Percentiles rank a stretch among this genome's conserved stretches.
These are phyloP conservation scores for Trichosanthes cucumerina DNA, from an alignment of 306 rosid species.

Conservation along the genomic window DNA sequence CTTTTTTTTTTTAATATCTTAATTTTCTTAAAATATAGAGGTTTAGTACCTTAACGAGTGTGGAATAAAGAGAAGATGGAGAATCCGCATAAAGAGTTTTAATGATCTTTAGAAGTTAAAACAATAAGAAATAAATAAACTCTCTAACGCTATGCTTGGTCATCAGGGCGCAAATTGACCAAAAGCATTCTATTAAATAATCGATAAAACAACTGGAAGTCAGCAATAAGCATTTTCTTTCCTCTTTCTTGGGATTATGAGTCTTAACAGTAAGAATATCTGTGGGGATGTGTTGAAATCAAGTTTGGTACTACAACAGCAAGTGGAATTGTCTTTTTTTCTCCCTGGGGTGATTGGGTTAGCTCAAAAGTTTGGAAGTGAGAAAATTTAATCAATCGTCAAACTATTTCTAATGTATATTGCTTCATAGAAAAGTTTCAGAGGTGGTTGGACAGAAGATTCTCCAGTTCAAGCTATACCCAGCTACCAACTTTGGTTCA, in stretches of 20 bases:
- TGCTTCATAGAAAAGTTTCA: background rate
- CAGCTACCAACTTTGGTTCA: background rate
- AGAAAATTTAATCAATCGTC: background rate
- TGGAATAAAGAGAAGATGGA: background rate
- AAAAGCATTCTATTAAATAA: background rate
- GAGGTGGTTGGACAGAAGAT: background rate
- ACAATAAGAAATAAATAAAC: background rate
- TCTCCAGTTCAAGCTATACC: background rate
- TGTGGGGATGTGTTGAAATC: background rate
- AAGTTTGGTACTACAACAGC: background rate
- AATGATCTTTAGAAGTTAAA: background rate
- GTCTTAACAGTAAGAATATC: background rate
- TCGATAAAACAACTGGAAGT: background rate
- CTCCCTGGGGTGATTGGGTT: background rate
- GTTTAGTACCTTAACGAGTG: background rate
- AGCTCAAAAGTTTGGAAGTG: background rate
- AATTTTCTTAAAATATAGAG: background rate
- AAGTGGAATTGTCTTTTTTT: background rate
- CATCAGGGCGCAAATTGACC: background rate
- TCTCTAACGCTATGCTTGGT: background rate
- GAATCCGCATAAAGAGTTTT: background rate
- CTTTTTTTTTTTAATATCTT: background rate
- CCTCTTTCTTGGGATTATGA: background rate
- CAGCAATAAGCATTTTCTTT: background rate
- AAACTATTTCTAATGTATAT: background rate